Base-by-base conservation (phyloP, 345 rosid genomes). In the Camelina hispida region DNA sequence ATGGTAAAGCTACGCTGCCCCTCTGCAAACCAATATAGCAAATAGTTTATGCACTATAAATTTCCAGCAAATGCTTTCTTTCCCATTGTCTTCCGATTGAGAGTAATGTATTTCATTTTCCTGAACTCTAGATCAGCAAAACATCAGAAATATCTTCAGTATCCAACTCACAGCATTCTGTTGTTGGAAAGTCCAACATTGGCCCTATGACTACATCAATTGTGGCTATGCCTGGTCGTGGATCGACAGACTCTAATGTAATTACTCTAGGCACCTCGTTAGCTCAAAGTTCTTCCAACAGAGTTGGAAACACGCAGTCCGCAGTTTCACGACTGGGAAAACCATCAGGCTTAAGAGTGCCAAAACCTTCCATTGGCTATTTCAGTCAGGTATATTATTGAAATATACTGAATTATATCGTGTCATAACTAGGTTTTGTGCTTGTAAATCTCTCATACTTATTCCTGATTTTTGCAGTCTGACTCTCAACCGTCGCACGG, bases 311-410 rank as follows among this genome's bases (percentile, higher is more conserved):
- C 66, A 68, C 22, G 68, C 87, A 62, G 74, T 9, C 25, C 54
- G 52, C 80, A 66, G 80, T 79, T 68, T 62, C 76, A 10, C 87
- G 59, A 80, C 42, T 53, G 32, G 83, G 82, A 59, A 90, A 90
- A 78, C 87, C 93, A 75, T 87, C 97, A 61, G 93, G 99, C 66
- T 84, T 94, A 81, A 87, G 97, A 81, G 81, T 74, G 88, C 99
- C 97, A 59, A 88, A 93, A 37, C 97, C 99, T 53, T 92, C 99
- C 60, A 62, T 92, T 72, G 85, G 96, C 69, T 91, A 88, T 78
- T 95, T 95, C 84, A 65, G 74, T 73, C 86, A 87, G 97, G 99
- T 95, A 77, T 47, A 68, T 68, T 51, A 44, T 51, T 35, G 9
- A 43, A 43, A 30, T 60, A 44, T 40, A 53, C 40, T 44, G 65